Conservation (phyloP, 768 basidiomycete species). For the Pisolithus tinctorius region DNA sequence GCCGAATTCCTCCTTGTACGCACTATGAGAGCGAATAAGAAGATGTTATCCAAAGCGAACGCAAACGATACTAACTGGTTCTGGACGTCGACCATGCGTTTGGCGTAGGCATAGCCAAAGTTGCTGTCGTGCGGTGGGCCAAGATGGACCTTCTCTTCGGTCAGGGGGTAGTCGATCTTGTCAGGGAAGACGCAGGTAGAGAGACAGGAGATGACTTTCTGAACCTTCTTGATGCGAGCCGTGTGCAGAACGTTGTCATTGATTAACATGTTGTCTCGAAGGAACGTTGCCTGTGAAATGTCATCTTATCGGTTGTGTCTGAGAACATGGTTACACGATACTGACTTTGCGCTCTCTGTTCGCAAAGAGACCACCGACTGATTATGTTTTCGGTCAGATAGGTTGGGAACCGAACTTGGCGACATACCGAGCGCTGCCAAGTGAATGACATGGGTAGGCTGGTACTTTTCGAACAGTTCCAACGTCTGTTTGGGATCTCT, state of each 20-base stretch:
- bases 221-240: slow-evolving; percentile 53
- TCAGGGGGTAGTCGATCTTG: slow-evolving; percentile 87
- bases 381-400: slow-evolving; percentile 6
- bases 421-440: slow-evolving; percentile 83
- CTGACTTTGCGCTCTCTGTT: slow-evolving; percentile 91
- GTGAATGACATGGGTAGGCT: slow-evolving; percentile 95
- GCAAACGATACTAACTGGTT: slow-evolving; percentile 61
- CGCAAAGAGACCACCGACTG: slow-evolving; percentile 91
- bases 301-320: neutral
- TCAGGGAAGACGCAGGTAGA: slow-evolving; percentile 98
- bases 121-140: slow-evolving; percentile 93
- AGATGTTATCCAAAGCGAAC: too few species aligned
- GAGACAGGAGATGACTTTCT: slow-evolving; percentile 89
- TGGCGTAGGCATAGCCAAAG: slow-evolving; percentile 95
- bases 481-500: slow-evolving; percentile 68
- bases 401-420: neutral
- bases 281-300: slow-evolving; percentile 65
- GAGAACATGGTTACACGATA: neutral
- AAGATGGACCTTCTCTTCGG: slow-evolving; percentile 86
- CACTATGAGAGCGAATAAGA: slow-evolving; percentile 38
- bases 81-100: slow-evolving; percentile 91
- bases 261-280: slow-evolving; percentile 91
- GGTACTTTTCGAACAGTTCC: slow-evolving; percentile 81
- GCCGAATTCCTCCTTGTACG: slow-evolving; percentile 94
- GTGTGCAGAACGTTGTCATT: slow-evolving; percentile 89